Conservation (phyloP, 208 protist species). For the Acanthamoeba sp. region DNA sequence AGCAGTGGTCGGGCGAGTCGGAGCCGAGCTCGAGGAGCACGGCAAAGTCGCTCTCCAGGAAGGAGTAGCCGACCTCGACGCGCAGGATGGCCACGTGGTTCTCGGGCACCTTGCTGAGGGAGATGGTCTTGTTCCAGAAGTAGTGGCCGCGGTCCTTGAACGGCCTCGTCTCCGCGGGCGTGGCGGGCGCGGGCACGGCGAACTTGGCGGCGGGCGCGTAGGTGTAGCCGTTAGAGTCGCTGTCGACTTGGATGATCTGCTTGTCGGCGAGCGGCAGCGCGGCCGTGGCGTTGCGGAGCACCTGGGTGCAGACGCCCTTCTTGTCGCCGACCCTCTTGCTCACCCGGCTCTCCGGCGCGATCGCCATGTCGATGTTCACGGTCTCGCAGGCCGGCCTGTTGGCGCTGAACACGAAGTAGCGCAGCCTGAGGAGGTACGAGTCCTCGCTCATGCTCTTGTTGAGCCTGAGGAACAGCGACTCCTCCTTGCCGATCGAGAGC, state of each 20-base stretch:
- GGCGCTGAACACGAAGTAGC: conserved; percentile 61
- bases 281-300: neutral
- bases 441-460: conserved; percentile 43
- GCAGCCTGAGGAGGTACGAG: conserved; percentile 57
- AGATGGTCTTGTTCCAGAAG: conserved; percentile 70
- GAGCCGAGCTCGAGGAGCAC: conserved; percentile 54
- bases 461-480: conserved; percentile 57
- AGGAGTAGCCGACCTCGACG: conserved; percentile 66
- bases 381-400: conserved; percentile 55
- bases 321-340: neutral
- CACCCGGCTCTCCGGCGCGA: neutral
- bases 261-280: conserved; percentile 21
- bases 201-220: neutral
- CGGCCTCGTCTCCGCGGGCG: conserved; percentile 38
- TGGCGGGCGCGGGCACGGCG: neutral
- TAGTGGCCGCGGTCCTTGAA: conserved; percentile 67
- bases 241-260: neutral
- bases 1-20: conserved; percentile 24
- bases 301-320: neutral
- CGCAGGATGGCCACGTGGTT: conserved; percentile 67
- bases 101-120: neutral
- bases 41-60: conserved; percentile 66
- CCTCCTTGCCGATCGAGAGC: conserved; percentile 59
- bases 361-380: conserved; percentile 68
- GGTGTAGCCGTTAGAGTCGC: neutral